phyloP scores from a whole-genome alignment of 2,329 filamentous ascomycete genomes.

The Tympanopsis confertula region DNA sequence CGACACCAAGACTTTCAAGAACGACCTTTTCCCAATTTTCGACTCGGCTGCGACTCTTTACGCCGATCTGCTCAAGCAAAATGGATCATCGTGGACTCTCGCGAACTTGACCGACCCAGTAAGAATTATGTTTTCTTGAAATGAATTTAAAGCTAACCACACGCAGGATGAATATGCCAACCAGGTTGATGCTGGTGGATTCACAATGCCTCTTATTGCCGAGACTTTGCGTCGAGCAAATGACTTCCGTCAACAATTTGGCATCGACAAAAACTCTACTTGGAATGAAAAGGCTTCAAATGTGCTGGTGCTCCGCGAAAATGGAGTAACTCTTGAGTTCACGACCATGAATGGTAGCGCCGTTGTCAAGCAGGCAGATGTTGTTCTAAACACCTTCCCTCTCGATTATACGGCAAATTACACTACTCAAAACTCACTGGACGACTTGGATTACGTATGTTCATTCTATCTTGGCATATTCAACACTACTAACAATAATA shows the following conservation, averaged over 20 bases:
- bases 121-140: conserved; percentile 10
- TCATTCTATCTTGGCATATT: conserved; percentile 1
- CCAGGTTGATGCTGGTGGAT: conserved; percentile 54
- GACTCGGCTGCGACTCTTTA: conserved; percentile 52
- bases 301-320: conserved; percentile 17
- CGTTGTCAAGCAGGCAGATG: conserved; percentile 59
- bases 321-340: conserved; percentile 48
- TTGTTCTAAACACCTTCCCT: conserved; percentile 55
- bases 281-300: conserved; percentile 44
- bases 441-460: conserved; percentile 49
- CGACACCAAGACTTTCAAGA: conserved; percentile 17
- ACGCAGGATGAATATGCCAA: conserved; percentile 55
- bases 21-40: conserved; percentile 46
- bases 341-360: conserved; percentile 55
- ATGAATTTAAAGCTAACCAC: conserved; percentile 3
- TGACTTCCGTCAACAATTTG: conserved; percentile 41
- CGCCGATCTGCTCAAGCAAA: conserved; percentile 44
- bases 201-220: conserved; percentile 51
- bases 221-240: conserved; percentile 44
- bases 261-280: conserved; percentile 37
- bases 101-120: conserved; percentile 63
- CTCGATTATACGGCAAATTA: conserved; percentile 45
- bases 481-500: conserved; percentile 5
- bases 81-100: conserved; percentile 37
- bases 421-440: conserved; percentile 26